Base-by-base conservation (phyloP, 345 rosid species). In the Tarenaya hassleriana region DNA sequence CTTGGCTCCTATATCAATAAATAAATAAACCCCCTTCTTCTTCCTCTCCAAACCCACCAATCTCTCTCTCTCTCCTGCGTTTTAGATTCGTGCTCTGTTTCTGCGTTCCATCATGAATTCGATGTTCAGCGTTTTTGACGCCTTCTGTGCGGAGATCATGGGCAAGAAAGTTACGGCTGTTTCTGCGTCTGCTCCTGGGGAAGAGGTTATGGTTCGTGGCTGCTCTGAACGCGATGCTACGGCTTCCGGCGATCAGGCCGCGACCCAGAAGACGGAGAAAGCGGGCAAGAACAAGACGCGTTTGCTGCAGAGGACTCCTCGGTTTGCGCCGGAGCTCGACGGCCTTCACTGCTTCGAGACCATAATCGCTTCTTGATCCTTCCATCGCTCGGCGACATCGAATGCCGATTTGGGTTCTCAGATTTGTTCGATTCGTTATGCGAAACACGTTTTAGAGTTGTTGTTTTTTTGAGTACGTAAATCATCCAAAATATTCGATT, bases 301-400 rank as follows among this genome's bases (percentile, higher is more conserved):
- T 6, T 39, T 50, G 19, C 34, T 35, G 11, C 32, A 41, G 8
- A 71, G 58, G 47, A 12, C 58, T 38, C 71, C 77, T 0, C 71
- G 88, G 6, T 73, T 59, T 50, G 86, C 94, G 1, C 69, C 61
- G 0, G 86, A 81, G 63, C 68, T 84, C 10, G 88, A 84, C 35
- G 94, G 94, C 1, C 56, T 84, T n/a, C 41, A 84, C 60, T 81
- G 80, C 60, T 84, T 84, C 32, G 88, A 81, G 62, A 84, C 94
- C 53, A 51, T 81, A 12, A 81, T 78, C 6, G 41, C 46, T 21
- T 34, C 38, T 15, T 62, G 12, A 45, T 45, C 29, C 19, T 33
- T 43, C 7, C 8, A 20, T 13, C 0, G 7, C 9, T 35, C 37
- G 15, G 6, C 31, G 24, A 47, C 31, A 38, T 34, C 13, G 4